phyloP scores from a whole-genome alignment of 2,329 filamentous ascomycete species.

The Lachnellula subtilissima region DNA sequence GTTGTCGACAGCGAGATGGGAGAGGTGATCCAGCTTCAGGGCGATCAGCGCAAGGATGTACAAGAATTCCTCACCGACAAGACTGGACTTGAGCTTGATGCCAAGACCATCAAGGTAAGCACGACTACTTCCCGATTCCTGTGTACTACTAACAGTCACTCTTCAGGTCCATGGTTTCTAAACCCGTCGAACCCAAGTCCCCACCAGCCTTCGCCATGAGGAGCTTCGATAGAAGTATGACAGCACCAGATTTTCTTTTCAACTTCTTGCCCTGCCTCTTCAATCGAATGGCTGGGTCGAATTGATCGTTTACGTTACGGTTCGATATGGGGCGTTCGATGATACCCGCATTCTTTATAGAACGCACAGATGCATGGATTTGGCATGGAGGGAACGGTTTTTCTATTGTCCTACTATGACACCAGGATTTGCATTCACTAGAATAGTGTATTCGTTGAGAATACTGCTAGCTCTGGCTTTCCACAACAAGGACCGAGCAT shows the following conservation, averaged over 20 bases:
- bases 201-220: constrained; percentile 27
- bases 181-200: constrained; percentile 37
- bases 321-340: constrained; percentile 32
- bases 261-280: constrained; percentile 30
- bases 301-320: constrained; percentile 21
- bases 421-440: constrained; percentile 13
- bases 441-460: constrained; percentile 15
- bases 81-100: constrained; percentile 87
- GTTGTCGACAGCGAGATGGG: constrained; percentile 95
- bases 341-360: constrained; percentile 33
- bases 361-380: constrained; percentile 25
- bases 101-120: constrained; percentile 90
- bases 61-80: constrained; percentile 96
- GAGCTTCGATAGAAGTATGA: constrained; percentile 30
- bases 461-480: constrained; percentile 14
- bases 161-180: constrained; percentile 59
- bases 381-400: constrained; percentile 12
- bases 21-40: constrained; percentile 99
- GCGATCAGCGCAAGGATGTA: constrained; percentile 98
- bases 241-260: constrained; percentile 18
- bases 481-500: constrained; percentile 16
- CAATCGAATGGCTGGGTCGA: constrained; percentile 24
- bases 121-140: neutral
- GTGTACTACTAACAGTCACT: neutral
- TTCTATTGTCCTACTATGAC: constrained; percentile 14